Evolutionary conservation across 1,284 basidiomycete genomes (phyloP), one percentile per base, ranked within the genome.

Genomic region (Porodaedalea pini): DNA sequence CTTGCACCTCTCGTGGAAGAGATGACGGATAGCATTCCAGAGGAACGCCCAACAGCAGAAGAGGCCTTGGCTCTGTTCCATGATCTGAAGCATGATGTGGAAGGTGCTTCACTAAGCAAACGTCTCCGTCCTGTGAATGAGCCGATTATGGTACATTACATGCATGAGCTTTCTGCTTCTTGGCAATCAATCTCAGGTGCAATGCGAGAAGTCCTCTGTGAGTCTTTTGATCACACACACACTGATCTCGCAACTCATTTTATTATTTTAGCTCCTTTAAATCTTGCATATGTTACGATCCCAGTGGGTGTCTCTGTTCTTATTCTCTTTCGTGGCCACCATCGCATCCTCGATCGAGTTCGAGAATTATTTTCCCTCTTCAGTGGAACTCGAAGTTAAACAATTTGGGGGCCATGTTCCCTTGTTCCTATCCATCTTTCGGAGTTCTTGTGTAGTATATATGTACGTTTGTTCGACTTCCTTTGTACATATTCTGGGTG

Each of bases 21-120:
- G 2, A 68, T 67, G 67, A 63, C 56, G 2, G 36, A 54, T 17
- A 23, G 5, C 1, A 54, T 62, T 23, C 67, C 68, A 4, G 37
- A 29, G 15, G 47, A 47, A 2, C 63, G 68, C n/a, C 66, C 60
- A 29, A 62, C 56, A 7, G 64, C 64, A 13, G 51, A 23, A 4
- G 59, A 61, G 25, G 45, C 53, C 17, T 31, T 62, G 10, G 29
- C 5, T 8, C 29, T 23, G n/a, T 54, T 54, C 41, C 25, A 54
- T 15, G 27, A 29, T n/a, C 21, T 47, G 11, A 37, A 10, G 13
- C n/a, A 21, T 2, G 23, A 39, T 19, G 21, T 32, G n/a, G 25
- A 17, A 13, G 23, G 27, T 23, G 23, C 37, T 17, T n/a, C 39
- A 0, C 1, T n/a, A 25, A 37, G 40, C 25, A 43, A 37, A 27